Evolutionary conservation across 2,329 filamentous ascomycete species (phyloP).

Genomic region (Sporothrix mexicana): DNA sequence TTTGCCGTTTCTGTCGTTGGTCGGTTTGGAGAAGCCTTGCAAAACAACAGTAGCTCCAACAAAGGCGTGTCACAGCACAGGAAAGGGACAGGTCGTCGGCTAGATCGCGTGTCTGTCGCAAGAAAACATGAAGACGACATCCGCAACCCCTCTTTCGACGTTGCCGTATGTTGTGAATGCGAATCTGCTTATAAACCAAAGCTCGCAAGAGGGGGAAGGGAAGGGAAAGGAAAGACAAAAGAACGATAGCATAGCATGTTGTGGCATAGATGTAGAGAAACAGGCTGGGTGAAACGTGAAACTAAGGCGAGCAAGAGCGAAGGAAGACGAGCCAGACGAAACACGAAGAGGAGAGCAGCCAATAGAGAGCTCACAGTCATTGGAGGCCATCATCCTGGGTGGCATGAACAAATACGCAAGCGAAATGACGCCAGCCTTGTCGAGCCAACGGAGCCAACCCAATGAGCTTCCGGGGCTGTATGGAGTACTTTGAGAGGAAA

Average conservation of each 20-base stretch:
- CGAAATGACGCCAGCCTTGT: conserved; percentile 31
- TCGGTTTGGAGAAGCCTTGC: background rate
- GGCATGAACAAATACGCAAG: conserved; percentile 28
- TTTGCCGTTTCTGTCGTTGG: conserved; percentile 19
- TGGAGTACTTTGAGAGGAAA: background rate
- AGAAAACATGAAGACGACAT: background rate
- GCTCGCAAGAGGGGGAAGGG: background rate
- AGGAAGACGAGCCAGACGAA: conserved; percentile 3
- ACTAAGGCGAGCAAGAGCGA: background rate
- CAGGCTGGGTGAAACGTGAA: conserved; percentile 3
- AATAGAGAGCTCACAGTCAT: no score
- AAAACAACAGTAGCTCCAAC: background rate
- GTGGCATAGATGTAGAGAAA: background rate
- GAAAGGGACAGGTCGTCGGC: background rate
- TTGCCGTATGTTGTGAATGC: background rate
- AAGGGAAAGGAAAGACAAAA: background rate
- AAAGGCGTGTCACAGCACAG: conserved; percentile 9
- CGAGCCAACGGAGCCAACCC: background rate
- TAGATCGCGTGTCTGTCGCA: conserved; percentile 14
- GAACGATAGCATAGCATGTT: background rate
- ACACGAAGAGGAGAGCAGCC: background rate
- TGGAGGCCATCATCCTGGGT: background rate
- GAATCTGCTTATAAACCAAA: conserved; percentile 20
- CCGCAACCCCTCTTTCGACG: background rate
- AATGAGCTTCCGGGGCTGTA: background rate